Conservation (phyloP, 345 rosid species). For the Excoecaria cochinchinensis region DNA sequence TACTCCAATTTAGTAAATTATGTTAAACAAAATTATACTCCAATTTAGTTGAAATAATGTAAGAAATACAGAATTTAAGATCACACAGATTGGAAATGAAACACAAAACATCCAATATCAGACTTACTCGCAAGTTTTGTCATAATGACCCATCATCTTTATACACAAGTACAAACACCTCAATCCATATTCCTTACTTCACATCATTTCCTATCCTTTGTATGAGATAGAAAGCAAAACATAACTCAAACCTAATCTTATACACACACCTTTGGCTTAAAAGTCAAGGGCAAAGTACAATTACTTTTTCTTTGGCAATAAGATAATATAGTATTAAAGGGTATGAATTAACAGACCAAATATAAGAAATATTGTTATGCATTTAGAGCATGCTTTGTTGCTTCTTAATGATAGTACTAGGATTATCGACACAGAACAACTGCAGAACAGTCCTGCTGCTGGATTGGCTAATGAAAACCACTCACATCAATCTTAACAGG, state of each 20-base stretch:
- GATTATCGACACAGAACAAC: background rate
- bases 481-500: background rate
- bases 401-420: background rate
- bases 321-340: no score
- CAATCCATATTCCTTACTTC: background rate
- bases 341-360: constrained; percentile 71
- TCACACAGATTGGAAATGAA: background rate
- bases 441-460: background rate
- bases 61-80: background rate
- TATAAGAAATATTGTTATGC: constrained; percentile 57
- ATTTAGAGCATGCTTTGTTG: constrained; percentile 62
- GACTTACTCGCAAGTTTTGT: background rate
- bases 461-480: no score
- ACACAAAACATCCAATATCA: constrained; percentile 1
- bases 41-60: constrained; percentile 4
- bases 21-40: no score
- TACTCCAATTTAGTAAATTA: no score
- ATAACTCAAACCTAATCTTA: no score
- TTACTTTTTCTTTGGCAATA: no score
- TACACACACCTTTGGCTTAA: no score
- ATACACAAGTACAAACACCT: background rate
- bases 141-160: constrained; percentile 16
- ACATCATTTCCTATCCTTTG: background rate
- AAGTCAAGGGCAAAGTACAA: no score
- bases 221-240: no score